A percentile compares a stretch with the other conserved stretches of the same genome.
phyloP scores from a whole-genome alignment of 2,329 filamentous ascomycete species.

The Scedosporium dehoogii region DNA sequence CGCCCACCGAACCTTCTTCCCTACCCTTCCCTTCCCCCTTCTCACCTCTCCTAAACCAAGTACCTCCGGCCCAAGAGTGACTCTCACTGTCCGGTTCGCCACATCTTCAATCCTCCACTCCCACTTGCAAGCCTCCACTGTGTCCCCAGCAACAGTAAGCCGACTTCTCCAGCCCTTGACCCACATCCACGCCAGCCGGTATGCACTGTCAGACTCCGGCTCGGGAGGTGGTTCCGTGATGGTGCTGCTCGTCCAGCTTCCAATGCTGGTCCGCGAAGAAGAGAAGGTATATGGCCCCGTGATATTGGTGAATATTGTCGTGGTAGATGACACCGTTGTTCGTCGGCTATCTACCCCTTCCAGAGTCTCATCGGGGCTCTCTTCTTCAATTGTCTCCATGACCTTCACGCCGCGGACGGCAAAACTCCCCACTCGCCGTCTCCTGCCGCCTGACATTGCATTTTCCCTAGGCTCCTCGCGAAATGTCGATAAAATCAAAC shows the following conservation, averaged over 20 bases:
- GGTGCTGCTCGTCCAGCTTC: not conserved
- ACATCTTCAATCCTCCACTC: conserved; percentile 18
- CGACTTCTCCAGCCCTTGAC: conserved; percentile 26
- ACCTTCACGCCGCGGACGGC: not conserved
- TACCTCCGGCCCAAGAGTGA: not conserved
- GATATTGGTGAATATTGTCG: not conserved
- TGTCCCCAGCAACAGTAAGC: conserved; percentile 20
- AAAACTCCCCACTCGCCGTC: not conserved
- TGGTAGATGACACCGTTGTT: not conserved
- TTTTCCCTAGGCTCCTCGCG: not conserved
- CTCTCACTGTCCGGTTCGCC: not conserved
- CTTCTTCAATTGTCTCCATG: not conserved
- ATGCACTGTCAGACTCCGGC: conserved; percentile 15
- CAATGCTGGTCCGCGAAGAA: not conserved
- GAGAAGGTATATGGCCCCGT: conserved; percentile 4
- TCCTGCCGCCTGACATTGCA: too few relatives aligned
- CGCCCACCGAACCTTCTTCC: not conserved
- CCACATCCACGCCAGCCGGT: conserved; percentile 26
- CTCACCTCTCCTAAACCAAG: not conserved
- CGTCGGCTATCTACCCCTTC: not conserved
- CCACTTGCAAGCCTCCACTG: conserved; percentile 23
- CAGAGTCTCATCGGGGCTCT: not conserved
- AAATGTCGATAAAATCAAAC: conserved; percentile 7
- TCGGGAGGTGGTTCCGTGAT: not conserved
- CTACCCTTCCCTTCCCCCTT: not conserved